phyloP scores from a whole-genome alignment of 345 rosid species.

The Populus alba region DNA sequence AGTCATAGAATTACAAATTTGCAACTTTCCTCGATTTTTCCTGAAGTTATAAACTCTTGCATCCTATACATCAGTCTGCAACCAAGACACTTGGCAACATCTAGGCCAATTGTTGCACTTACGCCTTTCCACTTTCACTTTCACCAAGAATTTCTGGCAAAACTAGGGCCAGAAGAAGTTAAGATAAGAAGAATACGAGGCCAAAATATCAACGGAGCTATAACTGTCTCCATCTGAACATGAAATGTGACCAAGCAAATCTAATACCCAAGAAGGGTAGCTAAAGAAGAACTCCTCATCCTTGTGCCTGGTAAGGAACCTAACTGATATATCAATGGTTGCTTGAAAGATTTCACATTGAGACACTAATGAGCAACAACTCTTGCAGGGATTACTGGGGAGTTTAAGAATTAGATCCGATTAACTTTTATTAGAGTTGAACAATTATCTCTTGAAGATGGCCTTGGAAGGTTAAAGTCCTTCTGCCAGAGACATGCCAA shows the following conservation, averaged over 20 bases:
- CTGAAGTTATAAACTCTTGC: too few species aligned
- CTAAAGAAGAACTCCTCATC: too few species aligned
- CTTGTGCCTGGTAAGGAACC: too few species aligned
- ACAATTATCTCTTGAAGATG: constrained; percentile 30
- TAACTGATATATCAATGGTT: too few species aligned
- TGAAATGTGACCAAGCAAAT: neutral
- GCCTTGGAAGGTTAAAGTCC: constrained; percentile 36
- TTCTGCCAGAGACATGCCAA: constrained; percentile 45
- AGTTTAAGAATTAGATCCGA: constrained; percentile 67
- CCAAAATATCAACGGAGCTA: neutral
- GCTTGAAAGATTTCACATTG: too few species aligned
- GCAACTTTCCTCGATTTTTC: too few species aligned
- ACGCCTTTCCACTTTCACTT: neutral
- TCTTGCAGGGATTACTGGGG: constrained; percentile 54
- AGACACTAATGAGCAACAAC: neutral
- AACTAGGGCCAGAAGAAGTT: neutral
- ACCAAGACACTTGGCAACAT: too few species aligned
- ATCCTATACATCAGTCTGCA: too few species aligned
- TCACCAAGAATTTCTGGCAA: neutral
- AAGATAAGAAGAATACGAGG: neutral
- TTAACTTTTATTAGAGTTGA: constrained; percentile 53
- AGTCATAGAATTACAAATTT: too few species aligned
- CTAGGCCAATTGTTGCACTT: neutral
- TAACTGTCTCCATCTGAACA: neutral
- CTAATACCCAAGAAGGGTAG: too few species aligned